Conservation (phyloP, 2,329 filamentous ascomycete species). For the Lachnellula hyalina region DNA sequence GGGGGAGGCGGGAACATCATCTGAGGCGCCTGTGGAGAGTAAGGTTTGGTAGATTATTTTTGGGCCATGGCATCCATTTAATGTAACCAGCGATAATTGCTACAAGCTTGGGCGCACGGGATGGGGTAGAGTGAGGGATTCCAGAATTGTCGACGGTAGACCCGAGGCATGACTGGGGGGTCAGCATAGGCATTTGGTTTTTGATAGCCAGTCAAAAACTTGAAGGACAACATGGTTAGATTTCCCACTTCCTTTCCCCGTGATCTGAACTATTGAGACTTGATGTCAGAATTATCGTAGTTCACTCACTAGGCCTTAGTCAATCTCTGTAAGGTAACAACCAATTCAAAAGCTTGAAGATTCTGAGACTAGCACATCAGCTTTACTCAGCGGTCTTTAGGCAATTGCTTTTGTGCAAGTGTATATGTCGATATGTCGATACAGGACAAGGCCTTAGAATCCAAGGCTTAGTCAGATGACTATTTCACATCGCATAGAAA, state of each 20-base stretch:
- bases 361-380: too few species aligned
- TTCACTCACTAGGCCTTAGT: too few species aligned
- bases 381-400: too few species aligned
- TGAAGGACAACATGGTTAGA: constrained; percentile 6
- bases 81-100: constrained; percentile 17
- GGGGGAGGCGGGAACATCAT: neutral
- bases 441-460: too few species aligned
- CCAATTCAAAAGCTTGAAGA: too few species aligned
- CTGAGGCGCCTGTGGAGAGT: neutral
- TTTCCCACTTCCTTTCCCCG: neutral
- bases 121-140: constrained; percentile 3
- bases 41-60: neutral
- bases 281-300: neutral
- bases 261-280: neutral
- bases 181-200: neutral
- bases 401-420: too few species aligned
- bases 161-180: constrained; percentile 16
- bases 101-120: constrained; percentile 1
- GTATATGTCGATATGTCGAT: too few species aligned
- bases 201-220: constrained; percentile 1
- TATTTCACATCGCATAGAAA: too few species aligned
- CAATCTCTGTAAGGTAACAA: neutral
- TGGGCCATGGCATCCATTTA: constrained; percentile 4
- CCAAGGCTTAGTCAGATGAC: too few species aligned
- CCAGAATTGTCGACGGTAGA: constrained; percentile 21